These are phyloP conservation scores for Heliocybe sulcata DNA, from an alignment of 1,284 basidiomycete genomes.

Conservation along the genomic window DNA sequence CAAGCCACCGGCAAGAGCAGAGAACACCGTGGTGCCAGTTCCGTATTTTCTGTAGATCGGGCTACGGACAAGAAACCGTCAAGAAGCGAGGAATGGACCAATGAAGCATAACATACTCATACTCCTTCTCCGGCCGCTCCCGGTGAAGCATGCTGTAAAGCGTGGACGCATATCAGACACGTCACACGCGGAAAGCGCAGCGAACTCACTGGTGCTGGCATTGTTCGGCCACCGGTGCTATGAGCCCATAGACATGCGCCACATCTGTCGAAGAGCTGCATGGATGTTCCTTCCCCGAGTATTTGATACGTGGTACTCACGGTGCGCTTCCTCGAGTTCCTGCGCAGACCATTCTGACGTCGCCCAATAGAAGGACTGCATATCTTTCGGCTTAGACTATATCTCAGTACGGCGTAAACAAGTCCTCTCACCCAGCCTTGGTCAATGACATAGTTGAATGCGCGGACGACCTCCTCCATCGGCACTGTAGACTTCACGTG, in stretches of 20 bases:
- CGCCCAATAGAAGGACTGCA: constrained; percentile 40
- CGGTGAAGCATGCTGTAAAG: constrained; percentile 34
- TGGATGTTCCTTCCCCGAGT: not conserved
- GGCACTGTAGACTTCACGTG: constrained; percentile 13
- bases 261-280: constrained; percentile 25
- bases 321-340: constrained; percentile 45
- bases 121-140: constrained; percentile 53
- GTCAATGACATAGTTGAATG: constrained; percentile 35
- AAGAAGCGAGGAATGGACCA: not conserved
- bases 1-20: constrained; percentile 48
- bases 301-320: constrained; percentile 15
- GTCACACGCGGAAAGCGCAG: no score
- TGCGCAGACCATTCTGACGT: constrained; percentile 55
- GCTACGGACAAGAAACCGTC: constrained; percentile 3
- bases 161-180: not conserved
- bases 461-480: constrained; percentile 42
- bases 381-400: constrained; percentile 6
- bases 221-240: constrained; percentile 57
- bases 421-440: constrained; percentile 22
- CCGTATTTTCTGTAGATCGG: constrained; percentile 31
- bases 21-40: constrained; percentile 48
- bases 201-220: constrained; percentile 37
- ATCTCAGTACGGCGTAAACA: not conserved
- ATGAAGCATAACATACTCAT: constrained; percentile 24
- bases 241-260: constrained; percentile 47